Evolutionary conservation across 768 basidiomycete genomes (phyloP).

Genomic region (Kwoniella dejecticola): DNA sequence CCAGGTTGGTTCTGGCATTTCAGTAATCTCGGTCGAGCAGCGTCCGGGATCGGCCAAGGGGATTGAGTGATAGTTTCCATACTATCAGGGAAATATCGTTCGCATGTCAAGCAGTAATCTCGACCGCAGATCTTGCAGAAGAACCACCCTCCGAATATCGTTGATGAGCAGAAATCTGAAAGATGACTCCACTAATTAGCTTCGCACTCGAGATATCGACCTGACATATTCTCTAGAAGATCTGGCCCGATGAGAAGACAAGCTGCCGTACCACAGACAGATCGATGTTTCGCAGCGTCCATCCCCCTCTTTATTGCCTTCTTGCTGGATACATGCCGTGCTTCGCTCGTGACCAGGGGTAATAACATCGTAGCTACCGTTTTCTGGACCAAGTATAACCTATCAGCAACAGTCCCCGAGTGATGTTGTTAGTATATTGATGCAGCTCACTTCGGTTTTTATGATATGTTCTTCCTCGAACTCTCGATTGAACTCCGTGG

Average conservation of each 20-base stretch:
- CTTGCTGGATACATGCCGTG: constrained; percentile 39
- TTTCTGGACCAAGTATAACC: constrained; percentile 21
- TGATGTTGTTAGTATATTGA: background rate
- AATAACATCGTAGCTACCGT: constrained; percentile 46
- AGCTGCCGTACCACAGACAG: constrained; percentile 43
- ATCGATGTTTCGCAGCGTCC: constrained; percentile 42
- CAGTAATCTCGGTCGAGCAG: constrained; percentile 33
- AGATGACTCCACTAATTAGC: background rate
- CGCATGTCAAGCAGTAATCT: constrained; percentile 85
- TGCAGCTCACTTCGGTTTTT: constrained; percentile 39
- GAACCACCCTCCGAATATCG: constrained; percentile 84
- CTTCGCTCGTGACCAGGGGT: constrained; percentile 46
- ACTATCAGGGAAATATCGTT: constrained; percentile 64
- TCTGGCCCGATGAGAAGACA: too few species aligned
- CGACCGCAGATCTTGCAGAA: constrained; percentile 89
- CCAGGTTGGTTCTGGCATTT: constrained; percentile 22
- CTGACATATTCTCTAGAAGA: too few species aligned
- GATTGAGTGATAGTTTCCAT: constrained; percentile 29
- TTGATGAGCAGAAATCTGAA: constrained; percentile 89
- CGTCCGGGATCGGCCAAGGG: constrained; percentile 39
- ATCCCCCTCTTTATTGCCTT: constrained; percentile 40
- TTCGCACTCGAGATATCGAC: too few species aligned
- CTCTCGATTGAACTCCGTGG: constrained; percentile 40
- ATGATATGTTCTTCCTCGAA: constrained; percentile 30
- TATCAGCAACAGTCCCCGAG: background rate